Conservation (phyloP, 805 yeast genomes). For the Nematodospora valgi region DNA sequence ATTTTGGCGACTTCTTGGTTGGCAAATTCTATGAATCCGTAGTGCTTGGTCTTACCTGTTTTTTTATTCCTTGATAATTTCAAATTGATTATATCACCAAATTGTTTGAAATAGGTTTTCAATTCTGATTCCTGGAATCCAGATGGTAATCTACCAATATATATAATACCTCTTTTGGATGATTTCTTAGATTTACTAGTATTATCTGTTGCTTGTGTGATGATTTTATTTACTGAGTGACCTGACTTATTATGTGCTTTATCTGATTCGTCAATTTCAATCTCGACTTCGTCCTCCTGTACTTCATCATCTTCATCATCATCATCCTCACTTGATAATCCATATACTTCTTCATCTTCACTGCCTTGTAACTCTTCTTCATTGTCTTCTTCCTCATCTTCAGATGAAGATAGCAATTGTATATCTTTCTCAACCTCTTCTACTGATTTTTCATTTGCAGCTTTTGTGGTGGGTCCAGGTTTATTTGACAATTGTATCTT, state of each 20-base stretch:
- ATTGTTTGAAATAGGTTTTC: slow-evolving; percentile 80
- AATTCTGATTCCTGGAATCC: slow-evolving; percentile 85
- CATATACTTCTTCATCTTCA: too few relatives aligned
- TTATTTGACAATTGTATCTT: slow-evolving; percentile 1
- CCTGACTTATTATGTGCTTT: slow-evolving; percentile 16
- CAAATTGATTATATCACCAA: slow-evolving; percentile 78
- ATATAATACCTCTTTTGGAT: slow-evolving; percentile 61
- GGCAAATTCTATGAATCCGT: slow-evolving; percentile 83
- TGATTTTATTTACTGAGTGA: slow-evolving; percentile 21
- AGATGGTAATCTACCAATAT: slow-evolving; percentile 88
- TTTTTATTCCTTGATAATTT: slow-evolving; percentile 85
- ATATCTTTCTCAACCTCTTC: slow-evolving; percentile 21
- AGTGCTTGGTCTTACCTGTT: slow-evolving; percentile 88
- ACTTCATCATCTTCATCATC: slow-evolving; percentile 19
- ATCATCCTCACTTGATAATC: slow-evolving; percentile 21
- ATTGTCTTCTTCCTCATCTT: slow-evolving; percentile 12
- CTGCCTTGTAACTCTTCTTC: slow-evolving; percentile 20
- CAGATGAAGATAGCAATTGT: slow-evolving; percentile 15
- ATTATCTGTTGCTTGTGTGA: slow-evolving; percentile 9
- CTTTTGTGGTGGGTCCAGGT: neutral
- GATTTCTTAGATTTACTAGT: slow-evolving; percentile 9
- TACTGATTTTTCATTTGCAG: slow-evolving; percentile 14
- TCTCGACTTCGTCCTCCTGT: slow-evolving; percentile 17
- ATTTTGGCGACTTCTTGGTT: slow-evolving; percentile 72
- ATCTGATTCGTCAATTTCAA: slow-evolving; percentile 22